phyloP scores from a whole-genome alignment of 2,329 filamentous ascomycete species.

The Pseudopyricularia javanii region DNA sequence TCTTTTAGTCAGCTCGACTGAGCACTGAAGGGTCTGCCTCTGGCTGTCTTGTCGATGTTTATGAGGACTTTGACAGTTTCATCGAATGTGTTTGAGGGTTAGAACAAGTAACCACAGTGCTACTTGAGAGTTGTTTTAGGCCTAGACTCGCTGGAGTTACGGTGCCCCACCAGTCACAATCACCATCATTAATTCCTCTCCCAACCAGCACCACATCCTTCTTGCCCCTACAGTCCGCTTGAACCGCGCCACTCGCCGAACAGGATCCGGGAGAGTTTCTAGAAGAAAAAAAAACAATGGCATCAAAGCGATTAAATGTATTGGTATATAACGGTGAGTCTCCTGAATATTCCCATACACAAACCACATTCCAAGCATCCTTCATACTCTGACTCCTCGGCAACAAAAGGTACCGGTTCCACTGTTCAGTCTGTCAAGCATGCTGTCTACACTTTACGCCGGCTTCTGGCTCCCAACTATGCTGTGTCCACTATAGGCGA shows the following conservation, averaged over 20 bases:
- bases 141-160: no score
- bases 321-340: slow-evolving; percentile 75
- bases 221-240: no score
- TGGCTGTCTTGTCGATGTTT: background rate
- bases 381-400: background rate
- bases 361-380: background rate
- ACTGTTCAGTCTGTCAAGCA: slow-evolving; percentile 83
- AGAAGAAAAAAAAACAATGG: slow-evolving; percentile 30
- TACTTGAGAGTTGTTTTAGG: no score
- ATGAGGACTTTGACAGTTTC: no score
- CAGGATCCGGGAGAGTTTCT: no score
- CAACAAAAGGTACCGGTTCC: slow-evolving; percentile 58
- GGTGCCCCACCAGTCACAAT: no score
- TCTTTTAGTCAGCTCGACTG: background rate
- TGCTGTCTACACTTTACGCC: slow-evolving; percentile 74
- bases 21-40: background rate
- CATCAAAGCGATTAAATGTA: slow-evolving; percentile 67
- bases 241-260: no score
- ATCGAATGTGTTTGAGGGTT: no score
- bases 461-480: slow-evolving; percentile 80
- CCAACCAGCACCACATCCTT: no score
- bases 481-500: slow-evolving; percentile 80
- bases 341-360: background rate
- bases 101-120: no score
- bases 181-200: no score